Conservation (phyloP, 345 rosid species). For the Trapa bicornis region DNA sequence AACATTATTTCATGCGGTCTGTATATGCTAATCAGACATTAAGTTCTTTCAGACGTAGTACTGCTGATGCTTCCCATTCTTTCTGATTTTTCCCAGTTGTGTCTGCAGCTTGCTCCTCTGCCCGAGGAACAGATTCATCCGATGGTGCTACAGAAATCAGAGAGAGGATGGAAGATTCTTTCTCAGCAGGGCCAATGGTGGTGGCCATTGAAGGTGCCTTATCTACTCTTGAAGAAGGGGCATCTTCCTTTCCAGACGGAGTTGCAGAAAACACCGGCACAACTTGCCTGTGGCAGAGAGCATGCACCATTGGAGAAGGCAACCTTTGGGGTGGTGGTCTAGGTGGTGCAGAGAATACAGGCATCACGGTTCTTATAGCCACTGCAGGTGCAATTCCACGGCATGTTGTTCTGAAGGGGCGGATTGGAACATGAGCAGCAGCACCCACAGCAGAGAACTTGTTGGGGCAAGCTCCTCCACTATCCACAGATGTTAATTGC, state of each 20-base stretch:
- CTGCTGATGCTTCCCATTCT: constrained; percentile 22
- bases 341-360: constrained; percentile 84
- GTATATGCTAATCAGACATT: constrained; percentile 23
- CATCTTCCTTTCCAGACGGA: too few relatives aligned
- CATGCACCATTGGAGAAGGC: constrained; percentile 16
- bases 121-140: constrained; percentile 10
- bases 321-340: constrained; percentile 28
- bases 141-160: constrained; percentile 13
- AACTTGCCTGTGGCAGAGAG: constrained; percentile 56
- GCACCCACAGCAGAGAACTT: constrained; percentile 71
- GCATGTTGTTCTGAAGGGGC: constrained; percentile 48
- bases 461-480: constrained; percentile 27
- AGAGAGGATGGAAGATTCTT: not conserved
- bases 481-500: constrained; percentile 22
- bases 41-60: constrained; percentile 41
- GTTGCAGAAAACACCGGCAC: constrained; percentile 57
- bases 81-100: constrained; percentile 12
- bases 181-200: not conserved
- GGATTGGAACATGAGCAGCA: constrained; percentile 67
- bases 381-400: constrained; percentile 79
- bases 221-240: constrained; percentile 10
- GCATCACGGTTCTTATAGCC: constrained; percentile 59
- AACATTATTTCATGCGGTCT: not conserved
- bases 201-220: constrained; percentile 15
- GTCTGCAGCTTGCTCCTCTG: constrained; percentile 18